These are phyloP conservation scores for Teunomyces lycoperdinae DNA, from an alignment of 805 yeast genomes.

Conservation along the genomic window DNA sequence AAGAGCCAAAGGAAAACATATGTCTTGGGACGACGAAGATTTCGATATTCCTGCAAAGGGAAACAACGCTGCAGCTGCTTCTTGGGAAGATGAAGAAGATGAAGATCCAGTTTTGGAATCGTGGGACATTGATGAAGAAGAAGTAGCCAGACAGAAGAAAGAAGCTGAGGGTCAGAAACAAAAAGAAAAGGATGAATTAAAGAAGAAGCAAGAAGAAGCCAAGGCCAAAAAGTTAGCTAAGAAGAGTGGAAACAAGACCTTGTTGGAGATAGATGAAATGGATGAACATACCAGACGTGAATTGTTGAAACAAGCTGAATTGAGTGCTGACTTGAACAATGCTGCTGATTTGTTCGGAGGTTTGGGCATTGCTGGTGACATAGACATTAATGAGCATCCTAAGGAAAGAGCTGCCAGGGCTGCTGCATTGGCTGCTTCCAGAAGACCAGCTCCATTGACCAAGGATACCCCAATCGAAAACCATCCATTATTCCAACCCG, in stretches of 20 bases:
- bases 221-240: constrained; percentile 47
- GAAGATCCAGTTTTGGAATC: constrained; percentile 78
- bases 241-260: constrained; percentile 35
- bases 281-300: constrained; percentile 76
- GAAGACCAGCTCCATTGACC: constrained; percentile 36
- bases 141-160: constrained; percentile 49
- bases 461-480: constrained; percentile 60
- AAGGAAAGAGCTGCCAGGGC: constrained; percentile 49
- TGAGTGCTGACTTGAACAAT: constrained; percentile 82
- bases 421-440: constrained; percentile 34
- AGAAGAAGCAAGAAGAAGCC: constrained; percentile 41
- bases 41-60: constrained; percentile 60
- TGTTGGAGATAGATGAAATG: constrained; percentile 60
- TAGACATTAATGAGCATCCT: constrained; percentile 49
- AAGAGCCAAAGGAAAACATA: constrained; percentile 14
- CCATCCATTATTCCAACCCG: constrained; percentile 84
- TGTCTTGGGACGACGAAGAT: constrained; percentile 85
- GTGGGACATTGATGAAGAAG: constrained; percentile 86
- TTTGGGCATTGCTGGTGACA: constrained; percentile 46
- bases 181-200: constrained; percentile 43
- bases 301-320: constrained; percentile 73
- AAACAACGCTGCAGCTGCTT: constrained; percentile 49
- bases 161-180: constrained; percentile 40
- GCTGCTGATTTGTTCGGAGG: constrained; percentile 92
- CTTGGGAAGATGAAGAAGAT: constrained; percentile 82